Base-by-base conservation (phyloP, 805 yeast genomes). In the Cyberlindnera japonica region DNA sequence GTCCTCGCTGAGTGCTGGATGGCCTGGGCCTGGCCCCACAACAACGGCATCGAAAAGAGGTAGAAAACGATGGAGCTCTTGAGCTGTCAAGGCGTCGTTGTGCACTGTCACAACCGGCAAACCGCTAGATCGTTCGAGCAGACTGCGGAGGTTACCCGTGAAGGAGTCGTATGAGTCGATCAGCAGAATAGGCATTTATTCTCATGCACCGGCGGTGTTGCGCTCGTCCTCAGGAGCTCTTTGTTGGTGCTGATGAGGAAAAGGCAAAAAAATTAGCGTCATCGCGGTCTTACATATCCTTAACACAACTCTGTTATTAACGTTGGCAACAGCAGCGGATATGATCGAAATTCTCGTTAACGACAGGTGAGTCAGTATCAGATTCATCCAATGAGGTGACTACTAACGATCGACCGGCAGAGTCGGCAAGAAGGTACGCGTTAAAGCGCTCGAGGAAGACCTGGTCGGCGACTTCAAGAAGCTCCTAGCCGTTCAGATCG, bases 21-120 rank as follows among this genome's bases (percentile, higher is more conserved):
- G 78, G 0, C 99, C 99, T 0, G 99, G 99, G 0, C 99, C 99
- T 0, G 99, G 99, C 0, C 99, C 99, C 8, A 93, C 71, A 0
- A 93, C 78, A 3, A 93, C 69, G 24, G 88, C 88, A 43, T 84
- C 87, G 49, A 87, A 79, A 7, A 66, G 55, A 1, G 70, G 66
- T 15, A 86, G 55, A 43, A 72, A 68, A 2, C 53, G 43, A 6
- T 51, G 49, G 35, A 83, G 65, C 23, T 67, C 68, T 1, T 48
- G 36, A 4, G 59, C 55, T 59, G 67, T 28, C 18, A 62, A 52
- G 1, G 65, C 48, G 44, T 65, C 68, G 33, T 64, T 65, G 40
- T 61, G 70, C 20, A 67, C 57, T 4, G 64, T 61, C 8, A 63
- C 51, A 11, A 67, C 71, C 17, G 51, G 55, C 14, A 58, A 49